Conservation (phyloP, 495 filamentous ascomycete genomes). For the Poronia punctata region DNA sequence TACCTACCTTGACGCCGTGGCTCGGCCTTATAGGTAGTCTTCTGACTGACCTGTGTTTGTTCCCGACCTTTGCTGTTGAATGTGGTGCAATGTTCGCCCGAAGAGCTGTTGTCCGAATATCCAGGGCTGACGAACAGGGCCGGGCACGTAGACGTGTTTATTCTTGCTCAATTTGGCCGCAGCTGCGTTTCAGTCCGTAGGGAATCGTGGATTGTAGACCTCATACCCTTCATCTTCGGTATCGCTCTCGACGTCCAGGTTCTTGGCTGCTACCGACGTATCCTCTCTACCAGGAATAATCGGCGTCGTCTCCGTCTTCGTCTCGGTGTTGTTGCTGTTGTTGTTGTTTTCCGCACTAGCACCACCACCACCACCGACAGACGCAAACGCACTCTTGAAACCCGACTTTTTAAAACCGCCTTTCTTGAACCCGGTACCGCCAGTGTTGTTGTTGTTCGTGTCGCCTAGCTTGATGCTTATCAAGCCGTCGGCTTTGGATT, state of each 20-base stretch:
- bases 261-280: conserved; percentile 12
- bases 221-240: conserved; percentile 55
- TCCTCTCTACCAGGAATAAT: conserved; percentile 18
- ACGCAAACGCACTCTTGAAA: conserved; percentile 48
- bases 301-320: conserved; percentile 12
- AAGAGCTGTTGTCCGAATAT: too few relatives aligned
- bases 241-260: conserved; percentile 43
- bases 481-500: conserved; percentile 60
- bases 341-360: conserved; percentile 8
- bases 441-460: conserved; percentile 3
- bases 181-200: conserved; percentile 41
- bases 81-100: background rate
- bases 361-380: conserved; percentile 24
- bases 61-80: background rate
- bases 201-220: conserved; percentile 46
- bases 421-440: conserved; percentile 46
- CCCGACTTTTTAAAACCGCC: conserved; percentile 47
- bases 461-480: conserved; percentile 51
- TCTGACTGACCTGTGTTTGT: too few relatives aligned
- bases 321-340: conserved; percentile 3
- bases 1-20: too few relatives aligned
- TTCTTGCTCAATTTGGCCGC: background rate
- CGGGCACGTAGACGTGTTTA: too few relatives aligned
- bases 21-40: too few relatives aligned
- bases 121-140: too few relatives aligned